These are phyloP conservation scores for Actinidia arguta DNA, from an alignment of 179 eudicot species.

Conservation along the genomic window DNA sequence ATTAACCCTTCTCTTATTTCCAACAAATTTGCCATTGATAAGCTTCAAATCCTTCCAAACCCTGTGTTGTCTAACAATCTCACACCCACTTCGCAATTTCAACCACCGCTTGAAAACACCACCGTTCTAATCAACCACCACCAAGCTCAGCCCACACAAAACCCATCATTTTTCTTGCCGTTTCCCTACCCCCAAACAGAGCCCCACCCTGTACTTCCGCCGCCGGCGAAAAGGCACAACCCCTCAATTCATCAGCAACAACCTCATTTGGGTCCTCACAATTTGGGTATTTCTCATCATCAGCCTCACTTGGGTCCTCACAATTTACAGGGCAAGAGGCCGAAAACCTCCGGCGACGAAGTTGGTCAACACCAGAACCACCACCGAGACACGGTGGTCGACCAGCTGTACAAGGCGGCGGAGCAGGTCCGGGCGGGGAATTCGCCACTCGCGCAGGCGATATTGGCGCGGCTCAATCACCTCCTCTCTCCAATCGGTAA, in stretches of 20 bases:
- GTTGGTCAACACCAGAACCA: slow-evolving; percentile 27
- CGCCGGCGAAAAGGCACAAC: slow-evolving; percentile 64
- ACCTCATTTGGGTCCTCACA: no score
- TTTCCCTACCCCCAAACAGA: slow-evolving; percentile 41
- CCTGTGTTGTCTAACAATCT: slow-evolving; percentile 23
- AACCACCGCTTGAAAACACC: slow-evolving; percentile 29
- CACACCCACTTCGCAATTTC: slow-evolving; percentile 18
- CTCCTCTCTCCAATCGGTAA: slow-evolving; percentile 80
- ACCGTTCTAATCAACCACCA: slow-evolving; percentile 54
- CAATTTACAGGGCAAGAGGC: slow-evolving; percentile 42
- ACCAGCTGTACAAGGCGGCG: slow-evolving; percentile 82
- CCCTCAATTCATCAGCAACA: slow-evolving; percentile 34
- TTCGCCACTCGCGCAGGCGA: slow-evolving; percentile 95
- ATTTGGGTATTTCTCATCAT: no score
- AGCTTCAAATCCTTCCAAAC: slow-evolving; percentile 25
- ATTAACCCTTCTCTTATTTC: slow-evolving; percentile 17
- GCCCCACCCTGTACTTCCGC: slow-evolving; percentile 44
- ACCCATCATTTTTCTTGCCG: slow-evolving; percentile 59
- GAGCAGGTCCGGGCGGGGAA: slow-evolving; percentile 82
- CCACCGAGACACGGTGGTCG: slow-evolving; percentile 73
- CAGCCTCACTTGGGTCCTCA: slow-evolving; percentile 42
- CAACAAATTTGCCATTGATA: slow-evolving; percentile 17
- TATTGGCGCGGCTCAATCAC: slow-evolving; percentile 99
- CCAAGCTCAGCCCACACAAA: slow-evolving; percentile 51
- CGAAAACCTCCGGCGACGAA: slow-evolving; percentile 44